Conservation (phyloP, 1,284 basidiomycete species). For the Malassezia pachydermatis region DNA sequence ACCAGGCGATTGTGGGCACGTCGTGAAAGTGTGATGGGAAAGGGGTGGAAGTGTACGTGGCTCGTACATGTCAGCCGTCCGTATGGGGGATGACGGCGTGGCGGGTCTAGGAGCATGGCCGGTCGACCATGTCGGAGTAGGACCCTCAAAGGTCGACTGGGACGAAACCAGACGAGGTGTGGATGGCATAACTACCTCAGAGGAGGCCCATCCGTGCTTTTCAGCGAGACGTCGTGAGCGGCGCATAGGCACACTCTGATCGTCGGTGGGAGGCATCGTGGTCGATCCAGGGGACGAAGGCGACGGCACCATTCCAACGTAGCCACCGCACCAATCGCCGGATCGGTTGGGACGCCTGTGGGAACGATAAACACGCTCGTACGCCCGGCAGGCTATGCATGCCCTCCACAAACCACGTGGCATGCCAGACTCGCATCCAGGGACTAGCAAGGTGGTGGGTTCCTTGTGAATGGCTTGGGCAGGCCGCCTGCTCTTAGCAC, state of each 20-base stretch:
- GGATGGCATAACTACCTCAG: neutral
- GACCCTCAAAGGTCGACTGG: slow-evolving; percentile 1
- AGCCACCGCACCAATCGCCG: too few species aligned
- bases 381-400: too few species aligned
- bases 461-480: too few species aligned
- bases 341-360: too few species aligned
- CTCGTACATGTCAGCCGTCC: neutral
- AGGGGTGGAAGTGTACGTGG: neutral
- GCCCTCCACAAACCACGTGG: too few species aligned
- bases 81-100: neutral
- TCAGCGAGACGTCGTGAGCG: slow-evolving; percentile 7
- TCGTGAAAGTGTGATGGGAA: neutral
- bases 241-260: neutral
- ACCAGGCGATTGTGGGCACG: too few species aligned
- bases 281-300: too few species aligned
- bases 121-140: slow-evolving; percentile 7
- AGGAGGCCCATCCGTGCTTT: neutral
- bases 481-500: slow-evolving; percentile 7
- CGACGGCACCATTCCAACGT: too few species aligned
- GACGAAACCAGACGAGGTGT: slow-evolving; percentile 3
- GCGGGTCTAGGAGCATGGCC: neutral
- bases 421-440: too few species aligned
- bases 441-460: too few species aligned
- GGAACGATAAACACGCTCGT: too few species aligned
- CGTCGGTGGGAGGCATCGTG: too few species aligned